Evolutionary conservation across 108 stramenopile genomes (phyloP).

Genomic region (Phaeodactylum tricornutum): DNA sequence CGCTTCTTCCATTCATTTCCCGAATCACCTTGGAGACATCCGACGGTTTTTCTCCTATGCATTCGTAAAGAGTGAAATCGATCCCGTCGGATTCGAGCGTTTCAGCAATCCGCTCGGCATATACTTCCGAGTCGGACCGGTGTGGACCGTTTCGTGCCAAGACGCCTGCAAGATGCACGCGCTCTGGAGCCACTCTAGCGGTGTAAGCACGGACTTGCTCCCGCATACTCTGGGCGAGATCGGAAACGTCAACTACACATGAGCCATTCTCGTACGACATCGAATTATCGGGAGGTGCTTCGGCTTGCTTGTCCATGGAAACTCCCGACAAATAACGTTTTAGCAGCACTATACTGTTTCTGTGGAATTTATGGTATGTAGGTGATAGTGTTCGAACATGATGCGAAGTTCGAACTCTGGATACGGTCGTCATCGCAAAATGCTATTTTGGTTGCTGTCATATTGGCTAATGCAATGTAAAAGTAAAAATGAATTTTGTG

Average conservation of each 20-base stretch:
- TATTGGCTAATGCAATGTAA: no score
- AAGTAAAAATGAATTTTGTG: no score
- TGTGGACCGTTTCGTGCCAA: conserved; percentile 18
- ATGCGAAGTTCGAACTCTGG: no score
- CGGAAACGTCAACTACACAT: conserved; percentile 45
- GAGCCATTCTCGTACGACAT: no score
- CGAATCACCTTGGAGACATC: conserved; percentile 31
- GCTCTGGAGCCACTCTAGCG: conserved; percentile 3
- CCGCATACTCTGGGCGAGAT: conserved; percentile 37
- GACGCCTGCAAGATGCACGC: conserved; percentile 49
- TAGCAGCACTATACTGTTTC: no score
- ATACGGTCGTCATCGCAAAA: no score
- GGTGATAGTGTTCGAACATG: no score
- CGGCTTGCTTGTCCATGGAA: no score
- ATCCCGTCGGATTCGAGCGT: conserved; percentile 78
- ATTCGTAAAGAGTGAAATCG: conserved; percentile 55
- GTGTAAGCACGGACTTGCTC: conserved; percentile 30
- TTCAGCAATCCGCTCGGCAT: conserved; percentile 75
- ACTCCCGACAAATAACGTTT: no score
- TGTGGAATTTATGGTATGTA: no score
- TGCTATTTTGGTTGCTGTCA: no score
- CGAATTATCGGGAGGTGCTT: no score
- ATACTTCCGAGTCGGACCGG: conserved; percentile 34
- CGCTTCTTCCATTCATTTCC: conserved; percentile 40
- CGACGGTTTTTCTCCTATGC: conserved; percentile 14